Conservation (phyloP, 139 green algal species). For the Asterochloris sp. region DNA sequence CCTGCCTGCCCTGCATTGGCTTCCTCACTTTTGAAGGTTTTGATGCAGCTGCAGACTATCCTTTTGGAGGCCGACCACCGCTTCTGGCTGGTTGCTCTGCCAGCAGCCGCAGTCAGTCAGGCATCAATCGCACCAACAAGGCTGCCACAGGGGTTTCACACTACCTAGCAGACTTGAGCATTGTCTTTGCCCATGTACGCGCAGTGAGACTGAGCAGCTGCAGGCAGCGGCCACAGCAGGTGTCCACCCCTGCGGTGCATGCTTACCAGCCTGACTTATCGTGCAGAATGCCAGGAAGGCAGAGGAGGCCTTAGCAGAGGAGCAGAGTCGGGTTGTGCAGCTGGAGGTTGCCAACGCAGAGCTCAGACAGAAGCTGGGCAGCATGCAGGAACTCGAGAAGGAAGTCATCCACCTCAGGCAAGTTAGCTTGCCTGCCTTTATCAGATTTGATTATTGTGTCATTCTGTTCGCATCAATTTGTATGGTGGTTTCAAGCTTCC, state of each 20-base stretch:
- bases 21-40: too few species aligned
- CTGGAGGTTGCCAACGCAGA: slow-evolving; percentile 63
- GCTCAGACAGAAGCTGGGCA: slow-evolving; percentile 24
- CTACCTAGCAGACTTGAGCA: background rate
- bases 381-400: slow-evolving; percentile 43
- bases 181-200: too few species aligned
- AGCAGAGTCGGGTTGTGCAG: slow-evolving; percentile 44
- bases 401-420: slow-evolving; percentile 37
- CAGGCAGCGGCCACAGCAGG: background rate
- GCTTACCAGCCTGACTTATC: background rate
- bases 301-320: slow-evolving; percentile 32
- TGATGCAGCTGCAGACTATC: background rate
- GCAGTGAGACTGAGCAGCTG: background rate
- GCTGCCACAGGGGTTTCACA: background rate
- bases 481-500: background rate
- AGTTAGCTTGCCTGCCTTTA: background rate
- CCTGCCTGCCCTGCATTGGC: background rate
- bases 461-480: background rate
- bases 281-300: background rate
- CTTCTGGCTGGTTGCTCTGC: background rate
- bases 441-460: background rate
- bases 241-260: background rate
- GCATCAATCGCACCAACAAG: background rate
- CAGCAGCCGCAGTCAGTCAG: background rate
- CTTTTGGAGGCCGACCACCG: background rate